phyloP scores from a whole-genome alignment of 2,329 filamentous ascomycete species.

The Pseudocercospora fijiensis region DNA sequence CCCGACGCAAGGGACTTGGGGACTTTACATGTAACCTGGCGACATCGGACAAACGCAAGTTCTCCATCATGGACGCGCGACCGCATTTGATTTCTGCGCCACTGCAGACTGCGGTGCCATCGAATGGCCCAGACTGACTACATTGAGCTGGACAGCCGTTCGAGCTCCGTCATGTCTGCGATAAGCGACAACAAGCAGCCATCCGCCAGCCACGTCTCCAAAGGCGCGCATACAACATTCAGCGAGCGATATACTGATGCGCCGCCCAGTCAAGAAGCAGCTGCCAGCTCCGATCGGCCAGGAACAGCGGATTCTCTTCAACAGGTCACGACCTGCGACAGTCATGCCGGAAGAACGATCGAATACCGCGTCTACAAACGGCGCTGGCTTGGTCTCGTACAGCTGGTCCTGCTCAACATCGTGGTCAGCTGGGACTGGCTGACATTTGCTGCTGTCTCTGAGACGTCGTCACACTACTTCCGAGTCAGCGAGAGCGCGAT shows the following conservation, averaged over 20 bases:
- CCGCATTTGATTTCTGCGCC: not conserved
- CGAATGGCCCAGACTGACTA: slow-evolving; percentile 4
- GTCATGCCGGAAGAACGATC: not conserved
- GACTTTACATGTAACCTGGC: too few relatives aligned
- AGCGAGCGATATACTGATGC: not conserved
- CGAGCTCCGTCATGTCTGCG: not conserved
- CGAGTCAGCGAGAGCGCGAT: slow-evolving; percentile 69
- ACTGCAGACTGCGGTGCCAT: slow-evolving; percentile 2
- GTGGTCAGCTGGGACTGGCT: slow-evolving; percentile 98
- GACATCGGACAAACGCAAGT: too few relatives aligned
- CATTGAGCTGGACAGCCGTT: not conserved
- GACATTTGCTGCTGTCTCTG: slow-evolving; percentile 81
- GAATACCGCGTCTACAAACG: slow-evolving; percentile 68
- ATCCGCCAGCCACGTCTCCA: slow-evolving; percentile 4
- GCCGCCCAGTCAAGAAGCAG: not conserved
- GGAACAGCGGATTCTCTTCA: not conserved
- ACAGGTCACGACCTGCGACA: not conserved
- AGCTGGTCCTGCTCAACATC: slow-evolving; percentile 85
- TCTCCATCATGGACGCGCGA: not conserved
- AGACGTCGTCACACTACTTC: slow-evolving; percentile 73
- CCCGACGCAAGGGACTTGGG: not conserved
- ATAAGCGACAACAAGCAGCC: slow-evolving; percentile 1
- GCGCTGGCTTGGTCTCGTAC: slow-evolving; percentile 81
- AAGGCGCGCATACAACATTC: not conserved
- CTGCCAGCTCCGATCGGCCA: not conserved